Base-by-base conservation (phyloP, 768 basidiomycete species). In the Pulveroboletus sp. region DNA sequence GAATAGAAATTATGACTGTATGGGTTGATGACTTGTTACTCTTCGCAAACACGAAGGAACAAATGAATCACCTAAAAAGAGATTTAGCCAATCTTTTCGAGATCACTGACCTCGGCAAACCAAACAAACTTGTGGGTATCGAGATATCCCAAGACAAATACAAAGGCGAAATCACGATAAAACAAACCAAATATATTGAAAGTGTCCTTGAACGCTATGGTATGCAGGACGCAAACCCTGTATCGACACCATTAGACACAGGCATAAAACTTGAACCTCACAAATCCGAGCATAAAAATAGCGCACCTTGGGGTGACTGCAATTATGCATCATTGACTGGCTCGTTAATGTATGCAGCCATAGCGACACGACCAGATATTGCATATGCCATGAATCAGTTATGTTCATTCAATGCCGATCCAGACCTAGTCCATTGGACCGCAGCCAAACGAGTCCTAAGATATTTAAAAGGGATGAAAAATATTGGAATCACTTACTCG, bases 281-380 rank as follows among this genome's bases (percentile, higher is more conserved):
- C 6, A 9, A 1, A 20, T n/a, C n/a, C n/a, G n/a, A n/a, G n/a
- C n/a, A n/a, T n/a, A 43, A 5, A 1, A 14, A 10, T 5, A 6
- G 0, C 1, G 3, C 19, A 10, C 14, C 1, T 12, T 16, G 27
- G 16, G 16, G 36, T 0, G 6, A 6, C 12, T 6, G 12, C 12
- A 45, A 34, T 1, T 59, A 57, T 17, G 29, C 26, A 2, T 54
- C 31, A 1, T 19, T 52, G 26, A 47, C 24, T 0, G 65, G 64
- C 3, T 61, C 43, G 1, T 30, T 71, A 0, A 64, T 63, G 6
- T 71, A 69, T 36, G 39, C 62, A 1, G 30, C 38, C 4, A 41
- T 50, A 0, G 51, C 46, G 16, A 59, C 52, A 7, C 11, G 32
- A 1, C 59, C 56, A 0, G 53, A 65, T 36, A 46, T 61, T 1